A percentile compares a stretch with the other conserved stretches of the same genome.
phyloP scores from a whole-genome alignment of 2,329 filamentous ascomycete species.

The Colletotrichum musae region DNA sequence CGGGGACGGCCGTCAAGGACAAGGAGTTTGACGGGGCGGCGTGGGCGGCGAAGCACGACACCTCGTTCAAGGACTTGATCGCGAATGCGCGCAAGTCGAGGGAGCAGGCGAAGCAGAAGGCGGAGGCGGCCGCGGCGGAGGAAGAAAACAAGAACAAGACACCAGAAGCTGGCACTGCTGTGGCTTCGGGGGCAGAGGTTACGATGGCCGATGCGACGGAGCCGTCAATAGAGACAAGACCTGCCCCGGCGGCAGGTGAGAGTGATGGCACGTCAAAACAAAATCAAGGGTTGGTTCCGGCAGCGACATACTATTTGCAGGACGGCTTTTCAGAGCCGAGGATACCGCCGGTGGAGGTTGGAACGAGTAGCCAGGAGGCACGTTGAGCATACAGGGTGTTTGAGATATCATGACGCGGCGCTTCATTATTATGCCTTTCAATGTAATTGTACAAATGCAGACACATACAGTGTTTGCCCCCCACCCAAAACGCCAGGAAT shows the following conservation, averaged over 20 bases:
- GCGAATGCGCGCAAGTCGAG: slow-evolving; percentile 77
- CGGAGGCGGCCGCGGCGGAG: slow-evolving; percentile 22
- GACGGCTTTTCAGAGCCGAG: slow-evolving; percentile 35
- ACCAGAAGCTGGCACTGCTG: not conserved
- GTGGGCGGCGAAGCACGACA: slow-evolving; percentile 81
- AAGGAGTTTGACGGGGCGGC: slow-evolving; percentile 89
- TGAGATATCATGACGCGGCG: slow-evolving; percentile 18
- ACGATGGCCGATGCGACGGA: slow-evolving; percentile 19
- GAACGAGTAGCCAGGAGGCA: slow-evolving; percentile 29
- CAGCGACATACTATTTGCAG: slow-evolving; percentile 29
- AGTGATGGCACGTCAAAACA: not conserved
- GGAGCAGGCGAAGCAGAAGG: slow-evolving; percentile 53
- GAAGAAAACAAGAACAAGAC: no score
- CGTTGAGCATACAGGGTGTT: slow-evolving; percentile 1
- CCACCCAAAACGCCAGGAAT: slow-evolving; percentile 21
- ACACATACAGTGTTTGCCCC: not conserved
- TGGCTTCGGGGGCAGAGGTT: not conserved
- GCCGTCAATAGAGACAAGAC: not conserved
- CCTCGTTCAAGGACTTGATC: slow-evolving; percentile 85
- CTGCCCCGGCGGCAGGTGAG: not conserved
- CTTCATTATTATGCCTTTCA: slow-evolving; percentile 29
- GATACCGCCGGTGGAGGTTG: slow-evolving; percentile 11
- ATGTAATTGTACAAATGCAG: slow-evolving; percentile 16
- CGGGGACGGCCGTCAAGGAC: slow-evolving; percentile 71
- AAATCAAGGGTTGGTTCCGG: not conserved